Base-by-base conservation (phyloP, 495 filamentous ascomycete species). In the Xylaria longipes region DNA sequence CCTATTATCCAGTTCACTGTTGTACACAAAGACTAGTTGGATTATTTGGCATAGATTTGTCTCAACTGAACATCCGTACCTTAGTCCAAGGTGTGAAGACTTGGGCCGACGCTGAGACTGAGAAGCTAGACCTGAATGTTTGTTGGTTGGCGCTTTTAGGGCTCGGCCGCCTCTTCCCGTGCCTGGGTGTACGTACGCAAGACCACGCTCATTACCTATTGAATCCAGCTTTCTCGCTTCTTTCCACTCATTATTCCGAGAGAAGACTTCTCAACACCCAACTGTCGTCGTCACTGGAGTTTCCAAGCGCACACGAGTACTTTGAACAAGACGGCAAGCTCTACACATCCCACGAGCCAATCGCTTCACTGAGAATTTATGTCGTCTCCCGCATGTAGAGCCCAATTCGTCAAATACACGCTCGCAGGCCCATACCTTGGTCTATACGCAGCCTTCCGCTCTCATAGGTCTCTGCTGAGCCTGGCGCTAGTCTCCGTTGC, bases 301-400 rank as follows among this genome's bases (percentile, higher is more conserved):
- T 75, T 54, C 71, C 65, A 76, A 74, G 72, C 58, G 68, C 72
- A 56, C 75, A 76, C 72, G 71, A 79, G 67, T 52, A 73, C 68
- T 45, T 72, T 73, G 73, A 75, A 33, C 67, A 74, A 75, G 62
- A 69, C 63, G 54, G 63, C 65, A 68, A 65, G n/a, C 22, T 54
- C 70, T 65, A 67, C 65, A 77, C 73, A 74, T 74, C 31, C 58
- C 72, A 56, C 76, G 73, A 67, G 72, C 74, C 73, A 79, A 79
- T 79, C 76, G 70, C 73, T 74, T 76, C 54, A 72, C 69, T 69
- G 63, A 74, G 70, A 73, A 80, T 80, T 72, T 75, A 80, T 78
- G 76, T 63, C 66, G 74, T 74, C 73, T 78, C 60, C 70, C 76
- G 76, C 73, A 73, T 75, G 74, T 80, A 75, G 75, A 75, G 67